These are phyloP conservation scores for Phytophthora hibernalis DNA, from an alignment of 352 stramenopile genomes.

Conservation along the genomic window DNA sequence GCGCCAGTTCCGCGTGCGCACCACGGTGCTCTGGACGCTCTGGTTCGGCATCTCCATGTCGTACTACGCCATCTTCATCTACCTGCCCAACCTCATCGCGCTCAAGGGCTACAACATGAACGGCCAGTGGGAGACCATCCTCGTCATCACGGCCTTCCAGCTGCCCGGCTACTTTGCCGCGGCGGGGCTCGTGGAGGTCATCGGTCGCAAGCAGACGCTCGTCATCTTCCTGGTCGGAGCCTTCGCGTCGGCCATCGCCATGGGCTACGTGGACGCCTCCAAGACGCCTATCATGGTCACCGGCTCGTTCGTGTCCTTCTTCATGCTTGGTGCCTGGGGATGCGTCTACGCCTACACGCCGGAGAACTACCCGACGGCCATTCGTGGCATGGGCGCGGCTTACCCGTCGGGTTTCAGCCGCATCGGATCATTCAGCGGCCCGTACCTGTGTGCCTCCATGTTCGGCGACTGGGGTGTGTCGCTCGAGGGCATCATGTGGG, in stretches of 20 bases:
- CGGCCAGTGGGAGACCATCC: constrained; percentile 52
- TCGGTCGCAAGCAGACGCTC: constrained; percentile 64
- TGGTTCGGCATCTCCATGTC: constrained; percentile 77
- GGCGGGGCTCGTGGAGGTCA: constrained; percentile 56
- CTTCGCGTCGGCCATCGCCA: constrained; percentile 58
- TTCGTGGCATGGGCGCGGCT: constrained; percentile 71
- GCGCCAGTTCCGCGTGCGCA: constrained; percentile 57
- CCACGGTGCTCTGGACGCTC: constrained; percentile 68
- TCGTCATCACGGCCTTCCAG: constrained; percentile 72
- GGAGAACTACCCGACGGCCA: constrained; percentile 78
- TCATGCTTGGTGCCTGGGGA: constrained; percentile 72
- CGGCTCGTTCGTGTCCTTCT: constrained; percentile 67
- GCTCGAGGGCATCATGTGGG: constrained; percentile 72
- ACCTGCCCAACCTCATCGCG: constrained; percentile 58
- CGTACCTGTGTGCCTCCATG: constrained; percentile 73
- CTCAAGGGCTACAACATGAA: constrained; percentile 74
- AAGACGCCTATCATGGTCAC: constrained; percentile 53
- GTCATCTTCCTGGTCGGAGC: constrained; percentile 57
- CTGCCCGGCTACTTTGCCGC: constrained; percentile 69
- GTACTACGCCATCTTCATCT: constrained; percentile 79
- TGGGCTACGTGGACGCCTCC: constrained; percentile 65
- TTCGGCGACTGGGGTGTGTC: constrained; percentile 61
- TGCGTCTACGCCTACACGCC: constrained; percentile 79
- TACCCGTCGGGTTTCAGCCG: constrained; percentile 73
- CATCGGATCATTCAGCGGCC: constrained; percentile 70